Evolutionary conservation across 306 rosid species (phyloP).

Genomic region (Medicago lupulina): DNA sequence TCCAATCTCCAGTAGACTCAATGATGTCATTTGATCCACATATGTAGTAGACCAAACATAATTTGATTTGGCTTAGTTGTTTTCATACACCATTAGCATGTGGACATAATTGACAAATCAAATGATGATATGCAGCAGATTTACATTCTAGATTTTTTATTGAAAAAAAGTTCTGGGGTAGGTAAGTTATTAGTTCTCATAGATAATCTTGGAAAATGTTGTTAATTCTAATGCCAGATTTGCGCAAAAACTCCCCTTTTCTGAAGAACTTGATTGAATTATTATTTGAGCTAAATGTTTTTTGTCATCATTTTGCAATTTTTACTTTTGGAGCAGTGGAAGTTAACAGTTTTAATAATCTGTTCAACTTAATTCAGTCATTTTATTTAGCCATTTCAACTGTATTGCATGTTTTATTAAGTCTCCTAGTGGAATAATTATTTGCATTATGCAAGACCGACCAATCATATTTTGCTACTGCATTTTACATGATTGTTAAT

Average conservation of each 20-base stretch:
- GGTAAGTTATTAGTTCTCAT: not conserved
- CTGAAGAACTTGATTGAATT: not conserved
- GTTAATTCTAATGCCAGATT: not conserved
- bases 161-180: not conserved
- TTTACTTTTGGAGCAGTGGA: not conserved
- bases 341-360: constrained; percentile 6
- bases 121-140: too few species aligned
- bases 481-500: constrained; percentile 21
- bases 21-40: not conserved
- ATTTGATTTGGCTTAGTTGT: not conserved
- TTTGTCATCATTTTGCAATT: constrained; percentile 2
- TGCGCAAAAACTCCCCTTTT: not conserved
- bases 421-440: constrained; percentile 2
- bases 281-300: not conserved
- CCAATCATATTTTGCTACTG: constrained; percentile 29
- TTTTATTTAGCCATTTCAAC: constrained; percentile 25
- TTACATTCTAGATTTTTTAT: not conserved
- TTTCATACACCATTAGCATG: not conserved
- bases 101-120: not conserved
- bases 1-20: not conserved
- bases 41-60: constrained; percentile 3
- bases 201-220: not conserved
- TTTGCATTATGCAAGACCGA: constrained; percentile 26
- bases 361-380: constrained; percentile 7
- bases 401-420: constrained; percentile 21